These are phyloP conservation scores for Solanum lycopersicoides DNA, from an alignment of 257 asterid species.

Conservation along the genomic window DNA sequence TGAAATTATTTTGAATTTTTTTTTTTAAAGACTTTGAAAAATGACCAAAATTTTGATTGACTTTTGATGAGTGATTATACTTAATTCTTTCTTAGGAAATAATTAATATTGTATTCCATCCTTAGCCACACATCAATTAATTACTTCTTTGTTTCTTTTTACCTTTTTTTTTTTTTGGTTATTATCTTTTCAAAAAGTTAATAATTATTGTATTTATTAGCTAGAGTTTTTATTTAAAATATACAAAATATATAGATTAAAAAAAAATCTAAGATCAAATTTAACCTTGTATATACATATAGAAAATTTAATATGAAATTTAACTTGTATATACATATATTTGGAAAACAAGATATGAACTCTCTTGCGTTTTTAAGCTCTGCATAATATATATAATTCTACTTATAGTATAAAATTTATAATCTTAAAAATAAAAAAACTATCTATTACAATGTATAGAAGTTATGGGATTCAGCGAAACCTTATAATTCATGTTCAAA, in stretches of 20 bases:
- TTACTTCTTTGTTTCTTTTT: not conserved
- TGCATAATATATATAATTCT: not conserved
- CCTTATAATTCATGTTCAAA: not conserved
- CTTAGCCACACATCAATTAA: conserved; percentile 11
- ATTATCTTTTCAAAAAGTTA: not conserved
- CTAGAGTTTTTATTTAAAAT: not conserved
- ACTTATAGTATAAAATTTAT: not conserved
- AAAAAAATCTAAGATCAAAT: not conserved
- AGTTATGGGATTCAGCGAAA: not conserved
- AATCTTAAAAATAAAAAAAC: not conserved
- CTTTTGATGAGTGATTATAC: conserved; percentile 47
- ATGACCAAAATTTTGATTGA: conserved; percentile 51
- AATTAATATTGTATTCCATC: conserved; percentile 8
- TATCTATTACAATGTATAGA: not conserved
- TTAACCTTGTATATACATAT: not conserved
- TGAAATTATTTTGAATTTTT: not conserved
- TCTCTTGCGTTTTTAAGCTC: accelerated
- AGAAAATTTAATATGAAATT: too few relatives aligned
- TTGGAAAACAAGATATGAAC: not conserved
- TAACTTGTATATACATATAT: too few relatives aligned
- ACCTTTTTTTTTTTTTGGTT: not conserved
- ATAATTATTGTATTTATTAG: not conserved
- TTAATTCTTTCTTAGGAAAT: conserved; percentile 19
- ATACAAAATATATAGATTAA: not conserved
- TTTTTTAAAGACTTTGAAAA: not conserved